Evolutionary conservation across 208 protist genomes (phyloP).

Genomic region (Strigomonas culicis): DNA sequence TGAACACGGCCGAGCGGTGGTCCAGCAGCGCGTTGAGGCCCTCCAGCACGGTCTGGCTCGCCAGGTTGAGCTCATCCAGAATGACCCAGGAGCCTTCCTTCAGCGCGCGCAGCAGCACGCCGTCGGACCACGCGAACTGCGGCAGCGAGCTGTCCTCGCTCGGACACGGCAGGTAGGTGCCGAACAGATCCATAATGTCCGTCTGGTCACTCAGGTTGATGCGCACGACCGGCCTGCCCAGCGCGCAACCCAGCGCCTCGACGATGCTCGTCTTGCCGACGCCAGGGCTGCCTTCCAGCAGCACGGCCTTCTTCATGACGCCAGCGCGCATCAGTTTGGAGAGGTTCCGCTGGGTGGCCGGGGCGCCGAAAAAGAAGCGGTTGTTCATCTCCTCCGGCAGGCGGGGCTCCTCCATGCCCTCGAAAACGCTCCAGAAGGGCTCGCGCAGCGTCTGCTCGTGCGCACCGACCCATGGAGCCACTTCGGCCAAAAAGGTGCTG

Average conservation of each 20-base stretch:
- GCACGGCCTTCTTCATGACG: slow-evolving; percentile 93
- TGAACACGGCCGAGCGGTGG: slow-evolving; percentile 95
- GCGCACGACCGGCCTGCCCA: slow-evolving; percentile 93
- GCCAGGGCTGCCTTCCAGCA: slow-evolving; percentile 97
- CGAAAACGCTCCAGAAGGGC: slow-evolving; percentile 75
- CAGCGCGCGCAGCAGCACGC: slow-evolving; percentile 96
- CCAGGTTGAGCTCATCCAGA: slow-evolving; percentile 99
- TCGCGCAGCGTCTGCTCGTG: slow-evolving; percentile 16
- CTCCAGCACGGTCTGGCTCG: slow-evolving; percentile 99
- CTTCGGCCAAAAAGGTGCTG: slow-evolving; percentile 13
- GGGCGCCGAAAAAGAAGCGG: slow-evolving; percentile 93
- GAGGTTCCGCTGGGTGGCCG: slow-evolving; percentile 96
- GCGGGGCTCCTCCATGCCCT: slow-evolving; percentile 69
- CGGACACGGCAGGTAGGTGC: slow-evolving; percentile 80
- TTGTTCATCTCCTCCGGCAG: slow-evolving; percentile 61
- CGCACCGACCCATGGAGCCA: slow-evolving; percentile 5
- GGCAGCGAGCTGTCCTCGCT: slow-evolving; percentile 26
- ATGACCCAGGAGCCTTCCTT: slow-evolving; percentile 98
- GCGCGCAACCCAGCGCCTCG: slow-evolving; percentile 91
- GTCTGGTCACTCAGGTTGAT: slow-evolving; percentile 99
- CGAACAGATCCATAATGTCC: slow-evolving; percentile 99
- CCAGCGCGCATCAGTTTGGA: slow-evolving; percentile 94
- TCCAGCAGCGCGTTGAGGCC: slow-evolving; percentile 99
- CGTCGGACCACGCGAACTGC: slow-evolving; percentile 98
- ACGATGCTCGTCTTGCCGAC: slow-evolving; percentile 99